A percentile compares a stretch with the other conserved stretches of the same genome.
Evolutionary conservation across 23 red algal genomes (phyloP).

Genomic region (Agarophyton chilense): DNA sequence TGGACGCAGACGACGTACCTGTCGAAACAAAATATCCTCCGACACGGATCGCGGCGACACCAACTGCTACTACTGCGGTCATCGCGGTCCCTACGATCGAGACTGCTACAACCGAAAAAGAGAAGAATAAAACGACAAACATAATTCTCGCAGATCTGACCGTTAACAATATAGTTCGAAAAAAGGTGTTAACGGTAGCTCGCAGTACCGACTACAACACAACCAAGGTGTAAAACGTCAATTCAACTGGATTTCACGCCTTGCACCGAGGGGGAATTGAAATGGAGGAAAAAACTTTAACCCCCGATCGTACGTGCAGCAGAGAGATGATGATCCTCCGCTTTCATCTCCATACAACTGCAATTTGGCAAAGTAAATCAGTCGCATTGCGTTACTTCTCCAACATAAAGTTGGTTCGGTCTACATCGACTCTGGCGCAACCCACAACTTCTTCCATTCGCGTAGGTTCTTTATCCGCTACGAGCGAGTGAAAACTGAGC

Average conservation of each 20-base stretch:
- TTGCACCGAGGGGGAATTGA: too few species aligned
- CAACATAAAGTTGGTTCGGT: neutral
- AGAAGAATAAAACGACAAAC: too few species aligned
- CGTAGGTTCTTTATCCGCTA: neutral
- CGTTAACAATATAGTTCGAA: neutral
- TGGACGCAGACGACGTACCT: too few species aligned
- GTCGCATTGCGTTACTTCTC: neutral
- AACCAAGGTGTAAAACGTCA: neutral
- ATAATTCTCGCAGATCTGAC: neutral
- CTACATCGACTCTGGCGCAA: constrained; percentile 39
- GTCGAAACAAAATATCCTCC: too few species aligned
- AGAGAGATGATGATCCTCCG: too few species aligned
- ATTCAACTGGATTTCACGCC: too few species aligned
- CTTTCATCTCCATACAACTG: too few species aligned
- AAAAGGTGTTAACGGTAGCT: too few species aligned
- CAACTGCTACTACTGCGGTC: neutral
- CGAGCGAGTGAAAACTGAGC: neutral
- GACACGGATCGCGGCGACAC: neutral
- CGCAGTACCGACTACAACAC: too few species aligned
- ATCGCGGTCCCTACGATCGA: neutral
- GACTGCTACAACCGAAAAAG: neutral
- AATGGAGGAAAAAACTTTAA: too few species aligned
- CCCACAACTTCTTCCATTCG: constrained; percentile 39
- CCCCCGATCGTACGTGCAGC: too few species aligned
- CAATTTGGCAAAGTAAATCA: neutral